Evolutionary conservation across 495 filamentous ascomycete genomes (phyloP).

Genomic region (Aspergillus heteromorphus): DNA sequence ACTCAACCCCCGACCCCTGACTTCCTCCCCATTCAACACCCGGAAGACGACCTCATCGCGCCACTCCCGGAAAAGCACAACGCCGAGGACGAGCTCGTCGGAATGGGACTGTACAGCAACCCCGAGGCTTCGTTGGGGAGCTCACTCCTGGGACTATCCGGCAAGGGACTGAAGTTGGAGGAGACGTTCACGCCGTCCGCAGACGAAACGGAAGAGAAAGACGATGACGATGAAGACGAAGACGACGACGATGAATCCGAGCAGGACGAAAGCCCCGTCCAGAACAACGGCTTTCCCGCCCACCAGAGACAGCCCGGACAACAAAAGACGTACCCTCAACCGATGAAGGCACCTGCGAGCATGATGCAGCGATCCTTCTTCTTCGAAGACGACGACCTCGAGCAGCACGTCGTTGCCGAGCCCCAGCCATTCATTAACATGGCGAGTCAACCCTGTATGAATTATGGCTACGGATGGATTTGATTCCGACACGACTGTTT

Average conservation of each 20-base stretch:
- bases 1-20: conserved; percentile 58
- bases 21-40: conserved; percentile 46
- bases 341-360: conserved; percentile 27
- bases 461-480: conserved; percentile 41
- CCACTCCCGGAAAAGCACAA: conserved; percentile 24
- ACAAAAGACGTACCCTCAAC: conserved; percentile 19
- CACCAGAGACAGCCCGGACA: conserved; percentile 10
- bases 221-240: conserved; percentile 36
- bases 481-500: conserved; percentile 12
- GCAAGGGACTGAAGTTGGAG: conserved; percentile 77
- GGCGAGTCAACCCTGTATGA: conserved; percentile 31
- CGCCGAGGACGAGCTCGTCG: conserved; percentile 66
- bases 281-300: background rate
- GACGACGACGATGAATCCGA: conserved; percentile 33
- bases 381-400: conserved; percentile 37
- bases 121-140: conserved; percentile 49
- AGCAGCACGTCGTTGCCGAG: conserved; percentile 25
- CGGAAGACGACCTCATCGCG: conserved; percentile 21
- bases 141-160: conserved; percentile 40
- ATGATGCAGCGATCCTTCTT: conserved; percentile 45
- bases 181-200: conserved; percentile 75
- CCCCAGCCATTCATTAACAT: conserved; percentile 27
- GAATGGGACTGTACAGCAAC: conserved; percentile 77
- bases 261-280: conserved; percentile 8
- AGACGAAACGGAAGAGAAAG: conserved; percentile 45